Evolutionary conservation across 768 basidiomycete species (phyloP), one percentile per base, ranked within the genome.

Genomic region (Hirschioporus abietinus): DNA sequence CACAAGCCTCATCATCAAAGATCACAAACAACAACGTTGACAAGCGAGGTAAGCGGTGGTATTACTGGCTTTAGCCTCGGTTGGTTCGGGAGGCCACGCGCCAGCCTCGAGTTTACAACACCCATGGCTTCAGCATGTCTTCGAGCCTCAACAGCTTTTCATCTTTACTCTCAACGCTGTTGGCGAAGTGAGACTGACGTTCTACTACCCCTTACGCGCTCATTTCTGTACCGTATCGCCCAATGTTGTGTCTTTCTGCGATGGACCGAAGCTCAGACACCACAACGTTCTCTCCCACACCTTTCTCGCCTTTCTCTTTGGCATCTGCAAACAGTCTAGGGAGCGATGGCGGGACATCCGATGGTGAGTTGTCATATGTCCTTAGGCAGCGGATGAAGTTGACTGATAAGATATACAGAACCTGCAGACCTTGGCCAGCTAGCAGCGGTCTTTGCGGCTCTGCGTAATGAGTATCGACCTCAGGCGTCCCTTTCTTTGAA

Each of bases 381-480:
- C 58, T 25, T 18, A 60, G 36, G 61, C 25, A 62, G 64, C 57
- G 60, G 35, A 63, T 26, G 63, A 35, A 10, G 35, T 64, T 64
- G 23, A 63, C 65, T 26, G n/a, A 34, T 23, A 64, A 36, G 35
- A 35, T 64, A 35, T 64, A 63, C 75, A 86, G 84, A 90, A 73
- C 82, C 84, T 67, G 90, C 90, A 58, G 89, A 91, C 75, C 81
- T 92, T 8, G 91, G 90, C 7, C 88, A 88, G 9, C 91, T 92
- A 75, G 84, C 80, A 17, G 80, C 84, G 36, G 88, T 92, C 25
- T 83, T 92, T 60, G 82, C 89, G n/a, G 89, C 87, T 65, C 79
- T 87, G 76, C 81, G 78, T 23, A 82, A 88, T 65, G 73, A 88
- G 0, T 86, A 87, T 68, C 86, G 80, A 3, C 75, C 74, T 62